Evolutionary conservation across 2,329 filamentous ascomycete species (phyloP).

Genomic region (Aspergillus carbonarius): DNA sequence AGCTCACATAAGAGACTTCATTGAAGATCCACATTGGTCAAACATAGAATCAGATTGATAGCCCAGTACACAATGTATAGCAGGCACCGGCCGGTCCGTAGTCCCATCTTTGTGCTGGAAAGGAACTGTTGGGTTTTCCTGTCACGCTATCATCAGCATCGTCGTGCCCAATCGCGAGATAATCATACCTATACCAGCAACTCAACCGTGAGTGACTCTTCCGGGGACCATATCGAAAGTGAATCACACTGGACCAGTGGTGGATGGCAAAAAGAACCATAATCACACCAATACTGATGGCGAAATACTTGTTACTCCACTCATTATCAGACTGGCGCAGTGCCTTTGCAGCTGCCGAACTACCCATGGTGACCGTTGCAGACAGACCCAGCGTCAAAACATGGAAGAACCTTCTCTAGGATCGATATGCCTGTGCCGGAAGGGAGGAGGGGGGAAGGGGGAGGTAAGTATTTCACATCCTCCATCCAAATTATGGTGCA

Average conservation of each 20-base stretch:
- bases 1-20: not conserved
- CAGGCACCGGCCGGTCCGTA: not conserved
- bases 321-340: not conserved
- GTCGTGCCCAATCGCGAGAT: too few species aligned
- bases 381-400: too few species aligned
- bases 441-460: too few species aligned
- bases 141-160: not conserved
- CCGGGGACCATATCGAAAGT: not conserved
- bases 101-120: not conserved
- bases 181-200: not conserved
- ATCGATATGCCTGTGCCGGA: too few species aligned
- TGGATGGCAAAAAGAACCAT: not conserved
- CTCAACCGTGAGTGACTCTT: not conserved
- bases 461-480: too few species aligned
- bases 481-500: too few species aligned
- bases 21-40: not conserved
- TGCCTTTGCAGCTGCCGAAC: not conserved
- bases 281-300: not conserved
- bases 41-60: not conserved
- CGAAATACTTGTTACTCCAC: conserved; percentile 1
- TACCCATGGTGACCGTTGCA: not conserved
- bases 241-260: not conserved
- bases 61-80: conserved; percentile 2
- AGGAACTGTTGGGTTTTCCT: not conserved
- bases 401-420: too few species aligned